phyloP scores from a whole-genome alignment of 1,284 basidiomycete genomes.

The Xerocomus cyaneibrunnescens region DNA sequence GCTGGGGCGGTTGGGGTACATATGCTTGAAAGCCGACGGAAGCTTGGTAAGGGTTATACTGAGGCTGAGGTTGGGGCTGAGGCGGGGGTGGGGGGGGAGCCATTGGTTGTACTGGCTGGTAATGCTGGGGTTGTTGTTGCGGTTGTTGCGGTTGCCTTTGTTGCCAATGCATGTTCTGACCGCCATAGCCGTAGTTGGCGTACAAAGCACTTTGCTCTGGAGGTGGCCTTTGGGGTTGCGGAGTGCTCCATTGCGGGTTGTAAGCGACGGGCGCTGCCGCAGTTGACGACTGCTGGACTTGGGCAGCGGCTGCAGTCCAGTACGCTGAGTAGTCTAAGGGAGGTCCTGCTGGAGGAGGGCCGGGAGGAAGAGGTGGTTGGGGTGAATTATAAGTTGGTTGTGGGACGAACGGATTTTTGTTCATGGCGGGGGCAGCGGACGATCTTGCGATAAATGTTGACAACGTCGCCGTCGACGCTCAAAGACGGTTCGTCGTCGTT shows the following conservation, averaged over 20 bases:
- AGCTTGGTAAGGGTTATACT: slow-evolving; percentile 77
- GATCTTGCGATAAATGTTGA: slow-evolving; percentile 17
- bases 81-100: slow-evolving; percentile 52
- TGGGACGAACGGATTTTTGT: slow-evolving; percentile 78
- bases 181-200: slow-evolving; percentile 82
- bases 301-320: slow-evolving; percentile 63
- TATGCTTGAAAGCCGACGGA: slow-evolving; percentile 66
- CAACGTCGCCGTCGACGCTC: slow-evolving; percentile 7
- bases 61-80: slow-evolving; percentile 56
- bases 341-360: slow-evolving; percentile 70
- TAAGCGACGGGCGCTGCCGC: slow-evolving; percentile 46
- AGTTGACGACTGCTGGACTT: slow-evolving; percentile 37
- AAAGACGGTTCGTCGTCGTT: slow-evolving; percentile 22
- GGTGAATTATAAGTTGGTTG: slow-evolving; percentile 64
- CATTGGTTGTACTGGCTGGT: slow-evolving; percentile 52
- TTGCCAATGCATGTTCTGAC: slow-evolving; percentile 58
- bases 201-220: slow-evolving; percentile 75
- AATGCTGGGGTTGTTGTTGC: slow-evolving; percentile 44
- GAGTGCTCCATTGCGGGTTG: slow-evolving; percentile 62
- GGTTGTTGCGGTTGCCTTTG: slow-evolving; percentile 53
- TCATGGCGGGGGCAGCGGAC: slow-evolving; percentile 44
- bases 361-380: slow-evolving; percentile 75
- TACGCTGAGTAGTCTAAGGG: slow-evolving; percentile 75
- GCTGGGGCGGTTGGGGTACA: slow-evolving; percentile 56
- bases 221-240: slow-evolving; percentile 61